Conservation (phyloP, 352 stramenopile species). For the Thraustochytrium striatum region DNA sequence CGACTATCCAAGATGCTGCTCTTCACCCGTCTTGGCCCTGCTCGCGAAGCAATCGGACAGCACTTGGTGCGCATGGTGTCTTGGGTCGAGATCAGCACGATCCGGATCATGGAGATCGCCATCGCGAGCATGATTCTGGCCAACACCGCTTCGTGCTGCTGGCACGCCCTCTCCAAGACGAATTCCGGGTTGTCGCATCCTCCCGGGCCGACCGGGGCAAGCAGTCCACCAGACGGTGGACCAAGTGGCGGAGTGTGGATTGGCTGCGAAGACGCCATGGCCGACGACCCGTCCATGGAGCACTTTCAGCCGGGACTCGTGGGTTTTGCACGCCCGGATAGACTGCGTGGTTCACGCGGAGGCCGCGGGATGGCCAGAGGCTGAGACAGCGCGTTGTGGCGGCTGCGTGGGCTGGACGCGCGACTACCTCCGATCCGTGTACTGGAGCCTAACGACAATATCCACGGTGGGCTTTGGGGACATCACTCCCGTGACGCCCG, state of each 20-base stretch:
- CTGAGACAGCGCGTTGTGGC: background rate
- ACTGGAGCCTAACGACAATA: slow-evolving; percentile 81
- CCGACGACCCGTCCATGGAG: too few species aligned
- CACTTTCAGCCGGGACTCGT: too few species aligned
- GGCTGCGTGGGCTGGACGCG: background rate
- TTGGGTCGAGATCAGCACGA: too few species aligned
- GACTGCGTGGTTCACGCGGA: too few species aligned
- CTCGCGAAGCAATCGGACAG: background rate
- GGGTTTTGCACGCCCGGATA: too few species aligned
- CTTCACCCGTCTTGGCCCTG: background rate
- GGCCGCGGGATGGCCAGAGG: too few species aligned
- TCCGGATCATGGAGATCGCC: background rate
- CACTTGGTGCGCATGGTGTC: too few species aligned
- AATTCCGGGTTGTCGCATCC: too few species aligned
- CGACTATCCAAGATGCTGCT: background rate
- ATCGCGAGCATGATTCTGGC: background rate
- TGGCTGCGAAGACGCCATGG: too few species aligned
- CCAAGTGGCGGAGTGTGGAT: too few species aligned
- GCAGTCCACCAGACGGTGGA: too few species aligned
- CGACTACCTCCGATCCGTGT: slow-evolving; percentile 67
- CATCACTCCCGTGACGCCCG: background rate
- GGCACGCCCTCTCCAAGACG: background rate
- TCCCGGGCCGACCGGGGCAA: background rate
- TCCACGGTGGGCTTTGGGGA: slow-evolving; percentile 71
- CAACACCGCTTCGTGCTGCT: background rate